A percentile compares a stretch with the other conserved stretches of the same genome.
These are phyloP conservation scores for Apophysomyces variabilis DNA, from an alignment of 371 early-diverging fungal genomes.

Conservation along the genomic window DNA sequence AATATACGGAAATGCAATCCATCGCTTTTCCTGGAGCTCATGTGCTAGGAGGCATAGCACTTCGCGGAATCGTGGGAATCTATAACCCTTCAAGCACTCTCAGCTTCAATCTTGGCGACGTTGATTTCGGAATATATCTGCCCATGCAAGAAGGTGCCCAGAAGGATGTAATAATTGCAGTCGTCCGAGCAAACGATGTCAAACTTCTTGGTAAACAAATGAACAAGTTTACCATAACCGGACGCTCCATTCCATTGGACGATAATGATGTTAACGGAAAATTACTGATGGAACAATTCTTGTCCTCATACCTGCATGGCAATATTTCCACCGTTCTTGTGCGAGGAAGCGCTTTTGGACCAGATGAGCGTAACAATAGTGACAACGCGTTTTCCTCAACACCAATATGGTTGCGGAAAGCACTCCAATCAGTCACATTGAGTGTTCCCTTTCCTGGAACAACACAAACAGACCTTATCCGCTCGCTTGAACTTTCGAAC, in stretches of 20 bases:
- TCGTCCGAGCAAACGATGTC: constrained; percentile 45
- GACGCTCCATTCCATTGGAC: constrained; percentile 41
- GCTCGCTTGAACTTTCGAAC: constrained; percentile 35
- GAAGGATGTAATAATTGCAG: constrained; percentile 42
- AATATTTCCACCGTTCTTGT: constrained; percentile 38
- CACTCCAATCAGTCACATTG: constrained; percentile 37
- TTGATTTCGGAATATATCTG: constrained; percentile 52
- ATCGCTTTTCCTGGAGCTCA: constrained; percentile 44
- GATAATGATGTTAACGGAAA: constrained; percentile 21
- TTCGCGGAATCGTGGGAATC: constrained; percentile 40
- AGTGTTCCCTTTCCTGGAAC: constrained; percentile 53
- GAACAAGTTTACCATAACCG: constrained; percentile 46
- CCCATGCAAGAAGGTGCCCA: constrained; percentile 20
- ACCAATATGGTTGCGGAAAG: constrained; percentile 49
- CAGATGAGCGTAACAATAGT: constrained; percentile 23
- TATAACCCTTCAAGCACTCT: constrained; percentile 51
- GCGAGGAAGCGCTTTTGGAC: constrained; percentile 41
- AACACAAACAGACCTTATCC: constrained; percentile 42
- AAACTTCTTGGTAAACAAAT: constrained; percentile 37
- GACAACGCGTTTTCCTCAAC: constrained; percentile 6
- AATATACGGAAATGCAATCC: constrained; percentile 37
- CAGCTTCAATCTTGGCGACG: constrained; percentile 44
- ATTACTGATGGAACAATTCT: constrained; percentile 34
- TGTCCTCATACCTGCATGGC: constrained; percentile 48
- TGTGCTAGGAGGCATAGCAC: constrained; percentile 42